These are phyloP conservation scores for Lodderomyces beijingensis DNA, from an alignment of 1,139 yeast species.

Conservation along the genomic window DNA sequence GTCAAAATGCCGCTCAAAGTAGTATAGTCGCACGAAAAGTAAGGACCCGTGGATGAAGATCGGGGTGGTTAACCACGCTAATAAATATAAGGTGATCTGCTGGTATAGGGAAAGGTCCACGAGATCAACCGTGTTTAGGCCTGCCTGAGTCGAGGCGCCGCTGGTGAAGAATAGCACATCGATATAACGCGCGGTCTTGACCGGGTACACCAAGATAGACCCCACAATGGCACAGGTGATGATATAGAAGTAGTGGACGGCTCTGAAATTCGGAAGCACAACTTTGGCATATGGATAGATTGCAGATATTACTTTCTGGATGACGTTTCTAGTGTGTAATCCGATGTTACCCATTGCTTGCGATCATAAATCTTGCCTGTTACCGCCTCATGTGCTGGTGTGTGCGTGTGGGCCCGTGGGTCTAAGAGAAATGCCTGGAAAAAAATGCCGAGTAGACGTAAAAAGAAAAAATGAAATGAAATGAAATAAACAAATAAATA, in stretches of 20 bases:
- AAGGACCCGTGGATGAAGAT: constrained; percentile 82
- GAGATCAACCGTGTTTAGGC: constrained; percentile 73
- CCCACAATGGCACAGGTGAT: constrained; percentile 52
- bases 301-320: constrained; percentile 20
- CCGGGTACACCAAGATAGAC: constrained; percentile 73
- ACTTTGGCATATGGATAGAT: constrained; percentile 45
- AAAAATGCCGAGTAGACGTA: too few species aligned
- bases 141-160: constrained; percentile 88
- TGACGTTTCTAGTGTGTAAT: constrained; percentile 19
- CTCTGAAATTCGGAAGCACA: constrained; percentile 69
- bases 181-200: constrained; percentile 60
- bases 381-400: neutral
- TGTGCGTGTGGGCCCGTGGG: too few species aligned
- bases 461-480: too few species aligned
- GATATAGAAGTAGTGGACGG: constrained; percentile 72
- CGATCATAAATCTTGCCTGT: constrained; percentile 3
- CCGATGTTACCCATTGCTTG: too few species aligned
- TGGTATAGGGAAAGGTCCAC: constrained; percentile 66
- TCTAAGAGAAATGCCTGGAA: too few species aligned
- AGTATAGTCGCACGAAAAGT: constrained; percentile 75
- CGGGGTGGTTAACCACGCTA: constrained; percentile 73
- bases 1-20: constrained; percentile 87
- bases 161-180: constrained; percentile 75
- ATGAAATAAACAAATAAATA: too few species aligned
- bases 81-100: constrained; percentile 61